Percentiles rank a stretch among this genome's conserved stretches.
Conservation (phyloP, 2,329 filamentous ascomycete genomes). For the Ophiostoma fasciatum region DNA sequence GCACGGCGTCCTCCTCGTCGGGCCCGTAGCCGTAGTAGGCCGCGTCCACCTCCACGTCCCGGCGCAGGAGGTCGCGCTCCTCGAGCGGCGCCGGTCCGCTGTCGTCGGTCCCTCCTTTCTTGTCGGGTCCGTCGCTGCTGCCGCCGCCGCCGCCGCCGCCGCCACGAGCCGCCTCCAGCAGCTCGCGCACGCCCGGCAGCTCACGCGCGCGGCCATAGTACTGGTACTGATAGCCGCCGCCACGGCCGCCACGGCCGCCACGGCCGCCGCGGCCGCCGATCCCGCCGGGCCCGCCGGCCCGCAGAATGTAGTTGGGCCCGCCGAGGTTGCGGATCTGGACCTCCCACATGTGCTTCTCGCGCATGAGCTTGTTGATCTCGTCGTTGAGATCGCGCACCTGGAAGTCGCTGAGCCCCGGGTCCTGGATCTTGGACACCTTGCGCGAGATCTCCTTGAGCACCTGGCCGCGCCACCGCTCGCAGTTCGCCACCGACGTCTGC, state of each 20-base stretch:
- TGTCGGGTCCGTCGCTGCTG: background rate
- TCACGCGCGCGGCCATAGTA: conserved; percentile 83
- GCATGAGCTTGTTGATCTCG: conserved; percentile 98
- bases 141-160: conserved; percentile 27
- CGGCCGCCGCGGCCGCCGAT: too few species aligned
- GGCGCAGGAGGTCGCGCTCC: conserved; percentile 52
- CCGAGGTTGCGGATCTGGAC: conserved; percentile 87
- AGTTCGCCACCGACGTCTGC: conserved; percentile 67
- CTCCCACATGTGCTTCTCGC: conserved; percentile 99
- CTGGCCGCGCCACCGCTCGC: conserved; percentile 97
- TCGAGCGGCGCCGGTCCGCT: conserved; percentile 45
- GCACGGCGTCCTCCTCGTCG: conserved; percentile 73
- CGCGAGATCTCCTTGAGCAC: conserved; percentile 94
- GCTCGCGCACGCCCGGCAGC: conserved; percentile 86
- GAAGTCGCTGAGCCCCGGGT: conserved; percentile 79
- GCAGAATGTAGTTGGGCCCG: conserved; percentile 91
- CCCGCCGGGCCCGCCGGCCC: conserved; percentile 28
- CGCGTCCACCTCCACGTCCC: conserved; percentile 76
- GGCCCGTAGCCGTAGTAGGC: conserved; percentile 92
- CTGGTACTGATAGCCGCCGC: too few species aligned
- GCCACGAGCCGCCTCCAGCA: conserved; percentile 67
- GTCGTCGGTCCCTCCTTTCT: too few species aligned
- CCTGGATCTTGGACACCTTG: conserved; percentile 94
- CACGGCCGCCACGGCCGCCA: too few species aligned
- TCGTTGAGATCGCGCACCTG: conserved; percentile 97